Base-by-base conservation (phyloP, 148 eudicot species). In the Polygonum aviculare region DNA sequence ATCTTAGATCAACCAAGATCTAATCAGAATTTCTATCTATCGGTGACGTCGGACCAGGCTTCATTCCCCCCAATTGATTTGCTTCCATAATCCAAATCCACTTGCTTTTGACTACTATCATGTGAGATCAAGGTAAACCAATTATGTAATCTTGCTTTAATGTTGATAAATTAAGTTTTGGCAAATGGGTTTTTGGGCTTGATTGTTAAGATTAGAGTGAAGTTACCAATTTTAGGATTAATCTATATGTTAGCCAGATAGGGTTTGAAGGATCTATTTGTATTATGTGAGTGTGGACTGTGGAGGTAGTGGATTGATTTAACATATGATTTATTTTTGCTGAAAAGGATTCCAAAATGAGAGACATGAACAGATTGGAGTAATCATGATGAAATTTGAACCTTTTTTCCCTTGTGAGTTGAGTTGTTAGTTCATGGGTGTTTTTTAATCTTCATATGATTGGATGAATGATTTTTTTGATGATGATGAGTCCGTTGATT, bases 41-140 rank as follows among this genome's bases (percentile, higher is more conserved):
- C 21, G 54, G 36, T 41, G 54, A 45, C 54, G 52, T 72, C 75
- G 75, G 75, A 72, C 75, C 75, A 72, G 75, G 75, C 75, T 72
- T 72, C 75, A 48, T 72, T 72, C 75, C 75, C 75, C 54, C 52
- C 54, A 72, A 72, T 72, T 19, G 16, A 44, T 22, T 36, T 48
- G 33, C 50, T 72, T 71, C 74, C 49, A 44, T 44, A 44, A 0
- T 7, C 47, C 47, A 44, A 44, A 44, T 44, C 47, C 47, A 8
- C 47, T 1, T 44, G 47, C 47, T 44, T 44, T 44, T 44, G 47
- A 44, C 47, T 7, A 44, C 2, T 5, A 5, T 44, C 31, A 26
- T 26, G 31, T 26, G 31, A 26, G 31, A 26, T 26, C 11, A 44
- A 44, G 47, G 47, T 44, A 44, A 44, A 44, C 7, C 47, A 44